A percentile compares a stretch with the other conserved stretches of the same genome.
phyloP scores from a whole-genome alignment of 2,329 filamentous ascomycete species.

The Furcasterigmium sp. region DNA sequence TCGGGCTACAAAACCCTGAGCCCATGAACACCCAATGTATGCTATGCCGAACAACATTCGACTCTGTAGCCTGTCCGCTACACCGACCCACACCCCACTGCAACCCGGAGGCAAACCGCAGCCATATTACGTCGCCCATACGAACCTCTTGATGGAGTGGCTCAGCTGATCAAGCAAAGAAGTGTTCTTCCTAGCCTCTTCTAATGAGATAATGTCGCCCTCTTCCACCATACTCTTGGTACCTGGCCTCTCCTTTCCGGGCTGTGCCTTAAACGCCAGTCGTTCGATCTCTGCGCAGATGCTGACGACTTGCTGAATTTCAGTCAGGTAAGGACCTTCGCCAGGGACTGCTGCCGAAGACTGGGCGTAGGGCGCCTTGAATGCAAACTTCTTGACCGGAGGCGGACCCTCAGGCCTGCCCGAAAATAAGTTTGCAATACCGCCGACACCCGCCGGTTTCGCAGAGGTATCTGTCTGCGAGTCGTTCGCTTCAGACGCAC shows the following conservation, averaged over 20 bases:
- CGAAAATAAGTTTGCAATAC: slow-evolving; percentile 36
- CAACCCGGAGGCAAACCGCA: no score
- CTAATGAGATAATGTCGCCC: slow-evolving; percentile 73
- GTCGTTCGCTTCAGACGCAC: slow-evolving; percentile 1
- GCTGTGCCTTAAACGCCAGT: slow-evolving; percentile 47
- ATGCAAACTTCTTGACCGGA: slow-evolving; percentile 39
- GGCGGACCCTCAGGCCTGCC: slow-evolving; percentile 24
- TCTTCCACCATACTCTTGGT: slow-evolving; percentile 44
- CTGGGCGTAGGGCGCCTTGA: slow-evolving; percentile 50
- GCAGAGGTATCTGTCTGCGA: neutral
- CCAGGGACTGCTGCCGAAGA: slow-evolving; percentile 51
- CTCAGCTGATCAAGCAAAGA: slow-evolving; percentile 81
- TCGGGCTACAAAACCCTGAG: slow-evolving; percentile 20
- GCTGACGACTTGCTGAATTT: slow-evolving; percentile 50
- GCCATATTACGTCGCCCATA: slow-evolving; percentile 56
- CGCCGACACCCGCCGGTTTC: slow-evolving; percentile 14
- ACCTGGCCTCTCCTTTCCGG: slow-evolving; percentile 32
- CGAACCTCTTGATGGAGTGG: slow-evolving; percentile 87
- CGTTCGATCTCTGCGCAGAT: slow-evolving; percentile 76
- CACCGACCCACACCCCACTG: no score
- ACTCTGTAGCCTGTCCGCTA: no score
- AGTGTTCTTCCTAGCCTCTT: slow-evolving; percentile 82
- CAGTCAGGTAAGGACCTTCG: slow-evolving; percentile 38
- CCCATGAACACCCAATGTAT: neutral
- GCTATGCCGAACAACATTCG: no score